Evolutionary conservation across 352 stramenopile species (phyloP), one percentile per base, ranked within the genome.

Genomic region (Globisporangium camurandrum): DNA sequence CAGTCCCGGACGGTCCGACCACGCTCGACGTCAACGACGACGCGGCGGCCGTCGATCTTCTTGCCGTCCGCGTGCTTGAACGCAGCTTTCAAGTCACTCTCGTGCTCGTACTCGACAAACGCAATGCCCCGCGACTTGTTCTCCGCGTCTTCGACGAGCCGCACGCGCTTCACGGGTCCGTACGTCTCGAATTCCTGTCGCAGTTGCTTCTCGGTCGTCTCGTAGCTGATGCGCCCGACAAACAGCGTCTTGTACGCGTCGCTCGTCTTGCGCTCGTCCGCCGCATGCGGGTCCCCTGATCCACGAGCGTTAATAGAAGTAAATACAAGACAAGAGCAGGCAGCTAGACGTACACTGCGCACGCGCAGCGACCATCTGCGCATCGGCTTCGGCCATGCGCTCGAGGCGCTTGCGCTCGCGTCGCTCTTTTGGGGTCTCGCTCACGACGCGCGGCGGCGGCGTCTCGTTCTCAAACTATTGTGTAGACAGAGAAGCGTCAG

Each of bases 41-140:
- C 88, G 23, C 84, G 72, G n/a, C 93, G 71, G 14, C 95, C 96
- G 61, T 99, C 95, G 49, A 99, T 95, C 66, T 95, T 96, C 69
- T 98, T 97, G 51, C 87, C 95, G 71, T 98, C 90, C 0, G 90
- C 86, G 39, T 80, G 75, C 54, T 97, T 94, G 81, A 97, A 98
- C 1, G 96, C 96, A 2, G 76, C 60, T 59, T 97, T 98, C 77
- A 99, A 88, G 60, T 98, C 97, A 46, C 88, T 84, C 66, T 99
- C 95, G 58, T 96, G 88, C 56, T 98, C 93, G 66, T 97, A 99
- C 71, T 99, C 96, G n/a, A 99, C 83, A 66, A 99, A 99, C 9
- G 78, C 96, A 69, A 98, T 98, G 38, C 96, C 95, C 27, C 86
- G 74, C 34, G 90, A 96, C 59, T 98, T 98, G 44, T 85, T 89